phyloP scores from a whole-genome alignment of 2,329 filamentous ascomycete species.

The Penicillium oxalicum region DNA sequence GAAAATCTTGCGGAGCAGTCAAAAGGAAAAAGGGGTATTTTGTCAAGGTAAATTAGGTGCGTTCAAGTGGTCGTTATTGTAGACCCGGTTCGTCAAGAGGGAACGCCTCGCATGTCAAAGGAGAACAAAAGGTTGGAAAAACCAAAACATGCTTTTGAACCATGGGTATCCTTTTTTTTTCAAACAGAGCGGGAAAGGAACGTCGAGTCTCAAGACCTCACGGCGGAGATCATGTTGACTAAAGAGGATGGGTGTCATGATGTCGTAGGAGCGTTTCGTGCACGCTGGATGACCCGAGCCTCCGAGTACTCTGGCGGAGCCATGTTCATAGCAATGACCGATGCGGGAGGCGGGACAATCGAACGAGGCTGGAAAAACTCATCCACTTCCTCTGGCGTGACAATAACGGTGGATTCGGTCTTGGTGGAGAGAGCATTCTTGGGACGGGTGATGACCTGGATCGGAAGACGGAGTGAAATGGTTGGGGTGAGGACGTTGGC shows the following conservation, averaged over 20 bases:
- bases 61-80: too few species aligned
- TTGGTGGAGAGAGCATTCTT: slow-evolving; percentile 8
- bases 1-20: too few species aligned
- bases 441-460: slow-evolving; percentile 35
- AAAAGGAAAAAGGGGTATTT: too few species aligned
- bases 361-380: slow-evolving; percentile 26
- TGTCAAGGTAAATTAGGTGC: too few species aligned
- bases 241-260: not conserved
- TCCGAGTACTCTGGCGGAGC: slow-evolving; percentile 18
- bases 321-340: slow-evolving; percentile 10
- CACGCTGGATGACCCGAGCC: not conserved
- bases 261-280: not conserved
- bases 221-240: too few species aligned
- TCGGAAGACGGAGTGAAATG: slow-evolving; percentile 38
- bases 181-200: too few species aligned
- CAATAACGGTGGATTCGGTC: slow-evolving; percentile 9
- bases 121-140: too few species aligned
- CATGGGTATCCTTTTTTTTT: too few species aligned
- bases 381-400: slow-evolving; percentile 25
- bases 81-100: too few species aligned
- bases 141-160: too few species aligned
- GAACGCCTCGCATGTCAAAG: too few species aligned
- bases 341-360: slow-evolving; percentile 14
- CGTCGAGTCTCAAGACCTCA: too few species aligned
- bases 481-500: slow-evolving; percentile 37